Evolutionary conservation across 768 basidiomycete genomes (phyloP).

Genomic region (Lepiota subincarnata): DNA sequence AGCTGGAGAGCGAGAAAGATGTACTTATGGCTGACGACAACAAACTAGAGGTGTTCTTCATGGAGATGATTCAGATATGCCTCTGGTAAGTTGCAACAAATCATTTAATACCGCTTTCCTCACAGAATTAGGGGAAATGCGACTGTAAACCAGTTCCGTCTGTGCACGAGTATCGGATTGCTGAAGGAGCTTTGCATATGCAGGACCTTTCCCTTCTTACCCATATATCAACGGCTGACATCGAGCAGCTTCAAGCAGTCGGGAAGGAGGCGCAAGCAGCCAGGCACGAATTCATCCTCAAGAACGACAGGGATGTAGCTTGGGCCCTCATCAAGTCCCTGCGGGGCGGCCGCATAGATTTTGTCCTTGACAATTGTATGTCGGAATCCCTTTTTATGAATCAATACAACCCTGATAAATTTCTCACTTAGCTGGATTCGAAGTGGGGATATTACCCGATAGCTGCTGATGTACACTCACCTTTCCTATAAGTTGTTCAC

Average conservation of each 20-base stretch:
- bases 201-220: constrained; percentile 91
- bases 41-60: constrained; percentile 63
- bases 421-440: constrained; percentile 71
- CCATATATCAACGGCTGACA: constrained; percentile 77
- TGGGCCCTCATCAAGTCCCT: constrained; percentile 70
- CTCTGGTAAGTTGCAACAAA: constrained; percentile 54
- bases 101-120: not conserved
- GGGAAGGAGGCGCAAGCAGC: constrained; percentile 77
- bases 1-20: constrained; percentile 50
- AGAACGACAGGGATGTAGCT: constrained; percentile 70
- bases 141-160: constrained; percentile 47
- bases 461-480: not conserved
- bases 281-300: constrained; percentile 75
- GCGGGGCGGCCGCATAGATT: constrained; percentile 62
- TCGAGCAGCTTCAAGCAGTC: constrained; percentile 77
- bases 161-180: not conserved
- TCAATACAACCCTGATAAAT: not conserved
- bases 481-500: constrained; percentile 67
- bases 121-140: constrained; percentile 77
- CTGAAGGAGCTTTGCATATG: not conserved
- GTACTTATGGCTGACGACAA: constrained; percentile 41
- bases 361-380: constrained; percentile 89
- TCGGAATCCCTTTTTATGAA: not conserved
- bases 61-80: constrained; percentile 88
- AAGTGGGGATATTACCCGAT: constrained; percentile 41